Evolutionary conservation across 331 rosid species (phyloP).

Genomic region (Malus hybrid): DNA sequence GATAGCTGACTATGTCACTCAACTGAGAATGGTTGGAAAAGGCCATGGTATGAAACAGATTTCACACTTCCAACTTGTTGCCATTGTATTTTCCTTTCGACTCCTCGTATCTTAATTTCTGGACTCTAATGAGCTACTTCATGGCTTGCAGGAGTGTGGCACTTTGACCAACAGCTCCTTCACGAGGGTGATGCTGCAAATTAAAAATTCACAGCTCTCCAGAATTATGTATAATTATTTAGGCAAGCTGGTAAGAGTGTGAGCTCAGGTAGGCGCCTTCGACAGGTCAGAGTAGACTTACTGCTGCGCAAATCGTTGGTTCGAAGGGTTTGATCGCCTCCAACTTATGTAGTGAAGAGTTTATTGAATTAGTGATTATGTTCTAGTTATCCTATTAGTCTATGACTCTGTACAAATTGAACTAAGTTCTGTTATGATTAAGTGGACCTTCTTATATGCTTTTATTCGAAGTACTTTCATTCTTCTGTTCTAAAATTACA

Average conservation of each 20-base stretch:
- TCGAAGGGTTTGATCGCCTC: not conserved
- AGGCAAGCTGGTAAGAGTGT: not conserved
- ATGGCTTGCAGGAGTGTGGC: slow-evolving; percentile 77
- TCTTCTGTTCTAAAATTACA: not conserved
- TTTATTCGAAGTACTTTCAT: not conserved
- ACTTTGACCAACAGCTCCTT: slow-evolving; percentile 75
- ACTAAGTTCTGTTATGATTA: not conserved
- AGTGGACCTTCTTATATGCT: not conserved
- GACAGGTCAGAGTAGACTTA: not conserved
- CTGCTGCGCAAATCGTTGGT: not conserved
- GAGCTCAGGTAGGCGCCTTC: not conserved
- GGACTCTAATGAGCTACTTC: not conserved
- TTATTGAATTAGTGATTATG: not conserved
- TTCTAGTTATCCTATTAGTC: not conserved
- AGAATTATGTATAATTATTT: not conserved
- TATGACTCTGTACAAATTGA: not conserved
- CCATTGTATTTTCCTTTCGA: not conserved
- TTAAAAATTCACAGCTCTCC: not conserved
- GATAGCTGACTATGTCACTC: slow-evolving; percentile 62
- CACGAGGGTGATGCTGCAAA: slow-evolving; percentile 29
- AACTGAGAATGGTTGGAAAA: slow-evolving; percentile 63
- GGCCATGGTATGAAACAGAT: slow-evolving; percentile 54
- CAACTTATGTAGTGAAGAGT: not conserved
- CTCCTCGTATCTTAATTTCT: not conserved
- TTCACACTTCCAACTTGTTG: not conserved